Conservation (phyloP, 208 protist species). For the Wallacemonas sp. region DNA sequence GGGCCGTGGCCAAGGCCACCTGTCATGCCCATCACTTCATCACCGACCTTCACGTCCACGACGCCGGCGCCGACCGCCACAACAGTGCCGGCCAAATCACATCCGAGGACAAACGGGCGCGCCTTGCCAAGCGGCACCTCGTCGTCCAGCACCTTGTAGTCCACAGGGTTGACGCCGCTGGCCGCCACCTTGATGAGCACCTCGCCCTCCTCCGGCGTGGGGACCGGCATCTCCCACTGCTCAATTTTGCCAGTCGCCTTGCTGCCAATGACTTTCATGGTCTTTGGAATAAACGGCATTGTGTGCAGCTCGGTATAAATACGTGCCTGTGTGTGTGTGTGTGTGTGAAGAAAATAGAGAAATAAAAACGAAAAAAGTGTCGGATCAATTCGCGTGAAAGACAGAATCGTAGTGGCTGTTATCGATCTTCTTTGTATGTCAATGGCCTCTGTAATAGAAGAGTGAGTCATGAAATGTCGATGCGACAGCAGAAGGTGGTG, state of each 20-base stretch:
- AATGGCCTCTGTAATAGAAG: too few relatives aligned
- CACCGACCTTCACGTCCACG: conserved; percentile 5
- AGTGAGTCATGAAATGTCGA: too few relatives aligned
- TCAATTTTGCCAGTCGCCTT: neutral
- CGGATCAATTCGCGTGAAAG: too few relatives aligned
- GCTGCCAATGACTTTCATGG: conserved; percentile 17
- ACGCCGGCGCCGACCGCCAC: conserved; percentile 16
- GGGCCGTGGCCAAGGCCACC: conserved; percentile 18
- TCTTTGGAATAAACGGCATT: conserved; percentile 14
- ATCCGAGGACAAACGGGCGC: conserved; percentile 15
- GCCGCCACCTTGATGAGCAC: conserved; percentile 23
- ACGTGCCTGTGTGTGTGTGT: neutral
- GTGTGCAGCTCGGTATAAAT: conserved; percentile 7
- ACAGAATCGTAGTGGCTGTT: too few relatives aligned
- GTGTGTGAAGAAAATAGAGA: conserved; percentile 9
- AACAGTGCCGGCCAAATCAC: conserved; percentile 22
- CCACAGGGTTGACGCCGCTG: conserved; percentile 18
- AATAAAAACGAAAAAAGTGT: conserved; percentile 15
- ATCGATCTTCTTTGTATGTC: too few relatives aligned
- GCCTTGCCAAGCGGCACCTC: conserved; percentile 16
- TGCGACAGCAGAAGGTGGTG: too few relatives aligned
- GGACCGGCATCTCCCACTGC: conserved; percentile 19
- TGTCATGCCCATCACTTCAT: conserved; percentile 27
- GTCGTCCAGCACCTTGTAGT: conserved; percentile 22
- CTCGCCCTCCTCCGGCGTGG: conserved; percentile 10